Percentiles rank a stretch among this genome's conserved stretches.
Evolutionary conservation across 129 eudicot species (phyloP).

Genomic region (Dittrichia graveolens): DNA sequence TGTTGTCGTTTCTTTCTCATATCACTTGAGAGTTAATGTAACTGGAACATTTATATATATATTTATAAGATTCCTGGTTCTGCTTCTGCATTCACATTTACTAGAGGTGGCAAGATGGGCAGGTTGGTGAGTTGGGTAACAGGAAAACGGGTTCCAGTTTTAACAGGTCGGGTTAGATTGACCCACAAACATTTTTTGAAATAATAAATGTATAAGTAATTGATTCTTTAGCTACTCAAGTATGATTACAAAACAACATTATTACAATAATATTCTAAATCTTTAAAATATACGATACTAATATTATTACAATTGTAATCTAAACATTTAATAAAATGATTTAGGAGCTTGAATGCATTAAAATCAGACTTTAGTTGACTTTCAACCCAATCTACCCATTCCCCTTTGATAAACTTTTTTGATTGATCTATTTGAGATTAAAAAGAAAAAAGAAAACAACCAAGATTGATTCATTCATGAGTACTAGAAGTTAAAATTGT

Average conservation of each 20-base stretch:
- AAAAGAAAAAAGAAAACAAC: background rate
- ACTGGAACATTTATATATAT: background rate
- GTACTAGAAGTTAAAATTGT: background rate
- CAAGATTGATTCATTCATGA: background rate
- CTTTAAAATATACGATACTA: background rate
- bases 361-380: background rate
- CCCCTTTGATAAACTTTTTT: background rate
- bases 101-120: conserved; percentile 5
- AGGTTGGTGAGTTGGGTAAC: background rate
- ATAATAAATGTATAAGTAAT: background rate
- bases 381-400: background rate
- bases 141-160: background rate
- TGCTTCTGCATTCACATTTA: conserved; percentile 4
- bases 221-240: background rate
- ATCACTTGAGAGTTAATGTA: conserved; percentile 4
- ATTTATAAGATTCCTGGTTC: background rate
- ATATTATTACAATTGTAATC: background rate
- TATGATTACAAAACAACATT: background rate
- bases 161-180: background rate
- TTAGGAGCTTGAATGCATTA: background rate
- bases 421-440: background rate
- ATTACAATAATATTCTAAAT: background rate
- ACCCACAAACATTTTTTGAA: background rate
- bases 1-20: conserved; percentile 9
- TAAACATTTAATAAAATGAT: background rate